Base-by-base conservation (phyloP, 2,329 filamentous ascomycete species). In the Gaeumannomyces sp. region DNA sequence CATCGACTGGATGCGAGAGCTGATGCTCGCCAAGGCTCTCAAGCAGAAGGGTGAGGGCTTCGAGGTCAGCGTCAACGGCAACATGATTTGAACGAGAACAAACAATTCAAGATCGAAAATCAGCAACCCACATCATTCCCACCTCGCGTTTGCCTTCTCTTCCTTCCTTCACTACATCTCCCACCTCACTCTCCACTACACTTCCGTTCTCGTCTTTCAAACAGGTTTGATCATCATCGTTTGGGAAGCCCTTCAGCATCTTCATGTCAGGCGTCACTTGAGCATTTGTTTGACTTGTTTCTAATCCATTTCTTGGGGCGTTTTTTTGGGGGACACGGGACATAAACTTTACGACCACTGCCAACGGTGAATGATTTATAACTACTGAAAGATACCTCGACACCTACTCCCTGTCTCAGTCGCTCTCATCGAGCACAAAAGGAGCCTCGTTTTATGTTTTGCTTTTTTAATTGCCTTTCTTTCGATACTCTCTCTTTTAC, bases 1-100 rank as follows among this genome's bases (percentile, higher is more conserved):
- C 67, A 97, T 98, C 72, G 94, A 97, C 75, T 99, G 95, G 95
- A 96, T 96, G 92, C 84, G 92, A 64, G 92, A 96, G 82, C 80
- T 96, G 67, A 96, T 96, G 92, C 85, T 96, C 60, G 92, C 92
- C 64, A 95, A 95, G 80, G 92, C 92, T 25, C 80, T 92, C 74
- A 91, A 89, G 80, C 89, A 92, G 77, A 95, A 93, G 83, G 88
- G 86, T 60, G 88, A 92, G 70, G 92, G 92, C 25, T 94, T 90
- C 71, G 90, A 93, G 77, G 86, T 95, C 71, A 90, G 87, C 73
- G 86, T 93, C 68, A 94, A 94, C 73, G 91, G 91, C 59, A 89
- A 87, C 76, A 89, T 89, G 85, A 89, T 90, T 72, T 90, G 77
- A 71, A n/a, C 16, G 19, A 50, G 45, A 14, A 29, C 19, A 45